A percentile compares a stretch with the other conserved stretches of the same genome.
phyloP scores from a whole-genome alignment of 179 eudicot genomes.

The Actinidia arguta region DNA sequence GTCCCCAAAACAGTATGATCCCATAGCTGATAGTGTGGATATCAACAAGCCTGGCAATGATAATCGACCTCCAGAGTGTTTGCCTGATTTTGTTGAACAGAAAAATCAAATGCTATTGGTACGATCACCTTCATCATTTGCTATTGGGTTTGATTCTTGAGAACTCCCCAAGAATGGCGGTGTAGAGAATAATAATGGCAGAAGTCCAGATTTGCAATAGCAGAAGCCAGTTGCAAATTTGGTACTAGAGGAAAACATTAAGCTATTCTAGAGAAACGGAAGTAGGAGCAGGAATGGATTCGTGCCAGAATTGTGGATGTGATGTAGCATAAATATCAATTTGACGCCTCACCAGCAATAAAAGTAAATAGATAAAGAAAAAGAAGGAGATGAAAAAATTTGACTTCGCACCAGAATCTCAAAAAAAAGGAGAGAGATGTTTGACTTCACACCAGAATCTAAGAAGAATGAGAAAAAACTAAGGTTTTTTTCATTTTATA shows the following conservation, averaged over 20 bases:
- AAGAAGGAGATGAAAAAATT: too few species aligned
- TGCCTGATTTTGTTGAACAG: slow-evolving; percentile 20
- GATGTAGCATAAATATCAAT: too few species aligned
- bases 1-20: slow-evolving; percentile 39
- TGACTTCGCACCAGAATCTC: too few species aligned
- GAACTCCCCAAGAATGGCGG: slow-evolving; percentile 3
- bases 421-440: too few species aligned
- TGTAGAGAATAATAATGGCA: slow-evolving; percentile 10
- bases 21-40: slow-evolving; percentile 35
- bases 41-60: too few species aligned
- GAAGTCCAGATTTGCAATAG: slow-evolving; percentile 24
- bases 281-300: slow-evolving; percentile 28
- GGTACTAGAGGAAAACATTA: slow-evolving; percentile 20
- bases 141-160: not conserved
- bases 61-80: too few species aligned
- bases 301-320: slow-evolving; percentile 13
- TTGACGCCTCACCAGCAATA: too few species aligned
- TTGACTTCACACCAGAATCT: too few species aligned
- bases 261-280: slow-evolving; percentile 25
- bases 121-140: slow-evolving; percentile 5
- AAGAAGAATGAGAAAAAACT: too few species aligned
- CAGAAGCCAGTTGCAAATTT: slow-evolving; percentile 19
- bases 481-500: too few species aligned
- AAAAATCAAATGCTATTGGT: slow-evolving; percentile 26
- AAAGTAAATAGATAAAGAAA: too few species aligned